Evolutionary conservation across 805 yeast genomes (phyloP), one percentile per base, ranked within the genome.

Genomic region (Naumovozyma castellii): DNA sequence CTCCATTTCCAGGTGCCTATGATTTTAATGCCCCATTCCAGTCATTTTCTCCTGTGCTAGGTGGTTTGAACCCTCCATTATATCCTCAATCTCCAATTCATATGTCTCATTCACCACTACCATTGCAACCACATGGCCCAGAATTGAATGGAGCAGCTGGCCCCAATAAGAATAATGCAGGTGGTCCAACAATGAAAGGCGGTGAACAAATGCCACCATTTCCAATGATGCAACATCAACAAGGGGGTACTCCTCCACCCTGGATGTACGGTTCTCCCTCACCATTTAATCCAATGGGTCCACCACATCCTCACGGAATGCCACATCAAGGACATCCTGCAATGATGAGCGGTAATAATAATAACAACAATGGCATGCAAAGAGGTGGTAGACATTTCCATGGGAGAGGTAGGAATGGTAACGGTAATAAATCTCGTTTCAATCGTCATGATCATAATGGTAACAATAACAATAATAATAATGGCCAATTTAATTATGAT

Each of bases 11-110:
- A 13, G 59, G 58, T 4, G 48, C 45, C 5, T 60, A 56, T 39
- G 63, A 61, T 4, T 59, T 57, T 34, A 53, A 47, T 13, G 46
- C 62, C 4, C 61, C 63, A 19, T 57, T 56, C 39, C 64, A 58
- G 36, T 47, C 57, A 1, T 60, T 58, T 32, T 59, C 64, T 8
- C 62, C 64, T 2, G 44, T 53, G 4, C 34, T 57, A 18, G 57
- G 55, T 28, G 46, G 49, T 4, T 48, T 54, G 27, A 54, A 47
- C 13, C 47, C 57, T 5, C 50, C 56, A n/a, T 18, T 50, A 15
- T 52, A 44, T 16, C 43, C 49, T 3, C 49, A 48, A 34, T 45
- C 55, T 17, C 52, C 51, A 28, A 39, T 50, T 15, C 46, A 45
- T 28, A 35, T 49, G 18, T 38, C 46, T 16, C 46, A 41, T 18